Conservation (phyloP, 371 early-diverging fungal genomes). For the Chytridiales sp. region DNA sequence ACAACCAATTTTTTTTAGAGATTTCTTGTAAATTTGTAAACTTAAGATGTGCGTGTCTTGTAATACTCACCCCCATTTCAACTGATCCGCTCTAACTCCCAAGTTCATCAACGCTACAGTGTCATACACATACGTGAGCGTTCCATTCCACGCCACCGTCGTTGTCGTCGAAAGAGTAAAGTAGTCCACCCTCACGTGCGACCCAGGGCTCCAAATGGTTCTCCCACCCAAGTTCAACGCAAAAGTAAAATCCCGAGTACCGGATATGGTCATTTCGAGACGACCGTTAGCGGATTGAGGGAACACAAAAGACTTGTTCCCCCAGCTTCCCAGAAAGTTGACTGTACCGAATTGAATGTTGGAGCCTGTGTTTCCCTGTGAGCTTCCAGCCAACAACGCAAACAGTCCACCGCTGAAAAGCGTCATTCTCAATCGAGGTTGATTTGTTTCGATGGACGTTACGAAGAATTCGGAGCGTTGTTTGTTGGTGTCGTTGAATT, state of each 20-base stretch:
- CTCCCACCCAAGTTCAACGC: constrained; percentile 3
- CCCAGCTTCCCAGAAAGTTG: constrained; percentile 14
- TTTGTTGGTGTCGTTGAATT: constrained; percentile 11
- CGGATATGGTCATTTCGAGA: constrained; percentile 1
- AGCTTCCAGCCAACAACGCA: background rate
- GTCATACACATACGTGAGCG: constrained; percentile 9
- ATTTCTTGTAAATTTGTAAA: background rate
- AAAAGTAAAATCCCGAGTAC: constrained; percentile 6
- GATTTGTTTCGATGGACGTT: background rate
- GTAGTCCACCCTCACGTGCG: constrained; percentile 12
- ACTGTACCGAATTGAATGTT: constrained; percentile 13
- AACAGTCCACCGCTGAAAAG: background rate
- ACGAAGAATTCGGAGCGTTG: constrained; percentile 11
- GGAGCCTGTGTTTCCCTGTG: background rate
- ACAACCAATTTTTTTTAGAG: background rate
- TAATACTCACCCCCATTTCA: constrained; percentile 12
- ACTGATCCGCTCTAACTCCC: background rate
- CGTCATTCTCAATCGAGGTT: constrained; percentile 13
- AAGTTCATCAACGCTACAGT: constrained; percentile 1
- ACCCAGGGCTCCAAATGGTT: constrained; percentile 22
- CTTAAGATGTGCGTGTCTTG: background rate
- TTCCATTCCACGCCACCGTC: constrained; percentile 1
- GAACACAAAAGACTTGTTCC: constrained; percentile 11
- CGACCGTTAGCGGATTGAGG: constrained; percentile 8
- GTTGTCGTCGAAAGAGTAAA: constrained; percentile 13